A percentile compares a stretch with the other conserved stretches of the same genome.
Conservation (phyloP, 106 monocot species). For the Acanthochlamys bracteata region DNA sequence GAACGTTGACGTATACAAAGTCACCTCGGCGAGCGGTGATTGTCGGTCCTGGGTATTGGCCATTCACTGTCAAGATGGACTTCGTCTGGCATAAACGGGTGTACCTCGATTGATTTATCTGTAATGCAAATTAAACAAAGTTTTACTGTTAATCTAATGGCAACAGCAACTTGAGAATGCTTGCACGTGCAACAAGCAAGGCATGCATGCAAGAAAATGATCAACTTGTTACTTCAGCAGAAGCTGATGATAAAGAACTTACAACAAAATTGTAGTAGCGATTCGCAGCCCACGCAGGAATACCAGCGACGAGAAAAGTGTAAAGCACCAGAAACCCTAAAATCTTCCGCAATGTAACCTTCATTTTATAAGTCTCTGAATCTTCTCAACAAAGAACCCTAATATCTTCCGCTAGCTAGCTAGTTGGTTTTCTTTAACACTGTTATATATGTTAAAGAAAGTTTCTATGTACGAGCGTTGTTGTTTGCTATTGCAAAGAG, state of each 20-base stretch:
- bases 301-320: too few relatives aligned
- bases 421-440: too few relatives aligned
- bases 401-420: too few relatives aligned
- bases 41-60: slow-evolving; percentile 33
- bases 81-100: slow-evolving; percentile 22
- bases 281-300: background rate
- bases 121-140: background rate
- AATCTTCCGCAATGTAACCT: too few relatives aligned
- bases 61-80: slow-evolving; percentile 32
- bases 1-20: slow-evolving; percentile 11
- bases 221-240: background rate
- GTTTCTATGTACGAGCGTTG: too few relatives aligned
- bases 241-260: background rate
- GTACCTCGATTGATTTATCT: slow-evolving; percentile 15
- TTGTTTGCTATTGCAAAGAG: too few relatives aligned
- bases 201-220: background rate
- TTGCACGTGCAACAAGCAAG: background rate
- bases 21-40: slow-evolving; percentile 20
- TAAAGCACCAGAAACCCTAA: too few relatives aligned
- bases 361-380: too few relatives aligned
- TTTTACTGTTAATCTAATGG: background rate
- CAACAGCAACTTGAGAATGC: background rate
- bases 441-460: too few relatives aligned
- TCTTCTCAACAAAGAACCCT: too few relatives aligned
- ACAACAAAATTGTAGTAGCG: background rate